phyloP scores from a whole-genome alignment of 495 filamentous ascomycete genomes.

The Lichenothelia convexa region DNA sequence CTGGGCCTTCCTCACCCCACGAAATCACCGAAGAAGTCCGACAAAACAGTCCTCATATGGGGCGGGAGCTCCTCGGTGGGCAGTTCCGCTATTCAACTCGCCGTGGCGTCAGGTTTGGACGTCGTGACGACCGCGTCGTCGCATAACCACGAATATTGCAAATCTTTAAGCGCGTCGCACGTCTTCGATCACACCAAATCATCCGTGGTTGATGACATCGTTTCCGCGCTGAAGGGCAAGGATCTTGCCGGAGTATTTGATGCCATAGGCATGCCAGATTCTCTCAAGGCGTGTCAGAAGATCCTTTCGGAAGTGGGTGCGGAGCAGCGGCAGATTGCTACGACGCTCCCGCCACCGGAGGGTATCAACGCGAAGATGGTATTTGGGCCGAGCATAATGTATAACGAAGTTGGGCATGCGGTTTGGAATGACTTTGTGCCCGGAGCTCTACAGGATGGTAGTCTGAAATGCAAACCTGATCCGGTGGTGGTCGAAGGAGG shows the following conservation, averaged over 20 bases:
- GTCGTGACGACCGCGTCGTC: slow-evolving; percentile 36
- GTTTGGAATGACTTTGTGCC: slow-evolving; percentile 14
- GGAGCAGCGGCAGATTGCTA: slow-evolving; percentile 8
- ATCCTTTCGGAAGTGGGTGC: slow-evolving; percentile 17
- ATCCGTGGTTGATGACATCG: slow-evolving; percentile 20
- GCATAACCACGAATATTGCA: slow-evolving; percentile 35
- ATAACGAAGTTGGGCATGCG: slow-evolving; percentile 10
- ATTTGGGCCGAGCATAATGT: slow-evolving; percentile 12
- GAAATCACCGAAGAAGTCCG: slow-evolving; percentile 14
- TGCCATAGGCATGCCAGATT: slow-evolving; percentile 12
- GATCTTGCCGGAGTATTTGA: slow-evolving; percentile 17
- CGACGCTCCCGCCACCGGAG: slow-evolving; percentile 11
- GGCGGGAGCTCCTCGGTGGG: slow-evolving; percentile 43
- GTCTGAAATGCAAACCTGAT: slow-evolving; percentile 4
- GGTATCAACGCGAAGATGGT: slow-evolving; percentile 10
- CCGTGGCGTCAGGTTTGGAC: slow-evolving; percentile 35
- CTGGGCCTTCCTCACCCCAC: slow-evolving; percentile 25
- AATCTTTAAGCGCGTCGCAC: slow-evolving; percentile 33
- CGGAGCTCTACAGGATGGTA: slow-evolving; percentile 10
- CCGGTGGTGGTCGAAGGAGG: slow-evolving; percentile 12
- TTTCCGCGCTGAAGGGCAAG: slow-evolving; percentile 16
- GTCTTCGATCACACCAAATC: slow-evolving; percentile 38
- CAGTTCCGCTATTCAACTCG: slow-evolving; percentile 42
- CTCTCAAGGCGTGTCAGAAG: slow-evolving; percentile 7
- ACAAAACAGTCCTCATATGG: slow-evolving; percentile 36